These are phyloP conservation scores for Primulina tabacum DNA, from an alignment of 257 asterid species.

Conservation along the genomic window DNA sequence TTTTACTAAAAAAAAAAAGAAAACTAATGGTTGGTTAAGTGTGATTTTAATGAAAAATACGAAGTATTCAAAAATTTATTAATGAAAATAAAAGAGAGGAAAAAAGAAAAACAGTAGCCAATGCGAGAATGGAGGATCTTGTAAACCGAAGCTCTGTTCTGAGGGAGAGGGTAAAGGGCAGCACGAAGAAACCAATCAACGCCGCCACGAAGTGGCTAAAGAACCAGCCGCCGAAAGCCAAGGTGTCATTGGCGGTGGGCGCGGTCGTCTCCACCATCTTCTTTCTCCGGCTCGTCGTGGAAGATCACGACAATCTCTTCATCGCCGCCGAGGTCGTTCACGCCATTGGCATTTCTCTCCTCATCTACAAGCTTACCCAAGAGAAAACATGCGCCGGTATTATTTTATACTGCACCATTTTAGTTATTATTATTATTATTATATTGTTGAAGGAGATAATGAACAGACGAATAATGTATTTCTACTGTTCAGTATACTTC, in stretches of 20 bases:
- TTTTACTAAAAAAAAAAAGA: no score
- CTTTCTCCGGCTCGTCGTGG: constrained; percentile 29
- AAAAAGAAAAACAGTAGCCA: not conserved
- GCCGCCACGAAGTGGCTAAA: constrained; percentile 26
- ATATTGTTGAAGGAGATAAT: not conserved
- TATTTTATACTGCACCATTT: not conserved
- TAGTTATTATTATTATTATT: not conserved
- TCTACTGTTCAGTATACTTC: not conserved
- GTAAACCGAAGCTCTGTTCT: constrained; percentile 13
- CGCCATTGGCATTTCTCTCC: constrained; percentile 34
- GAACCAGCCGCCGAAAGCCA: constrained; percentile 32
- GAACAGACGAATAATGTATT: no score
- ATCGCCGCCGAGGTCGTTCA: constrained; percentile 34
- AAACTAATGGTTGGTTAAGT: no score
- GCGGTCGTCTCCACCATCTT: constrained; percentile 14
- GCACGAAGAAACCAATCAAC: constrained; percentile 27
- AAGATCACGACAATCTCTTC: constrained; percentile 32
- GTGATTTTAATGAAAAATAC: no score
- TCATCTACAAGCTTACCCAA: constrained; percentile 31
- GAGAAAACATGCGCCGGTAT: constrained; percentile 37
- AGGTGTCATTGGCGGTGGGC: constrained; percentile 21
- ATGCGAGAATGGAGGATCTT: constrained; percentile 13
- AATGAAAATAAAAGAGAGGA: not conserved
- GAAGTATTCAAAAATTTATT: not conserved
- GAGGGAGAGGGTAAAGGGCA: constrained; percentile 17